Conservation (phyloP, 192 early-diverging fungal species). For the Entomortierella beljakovae region DNA sequence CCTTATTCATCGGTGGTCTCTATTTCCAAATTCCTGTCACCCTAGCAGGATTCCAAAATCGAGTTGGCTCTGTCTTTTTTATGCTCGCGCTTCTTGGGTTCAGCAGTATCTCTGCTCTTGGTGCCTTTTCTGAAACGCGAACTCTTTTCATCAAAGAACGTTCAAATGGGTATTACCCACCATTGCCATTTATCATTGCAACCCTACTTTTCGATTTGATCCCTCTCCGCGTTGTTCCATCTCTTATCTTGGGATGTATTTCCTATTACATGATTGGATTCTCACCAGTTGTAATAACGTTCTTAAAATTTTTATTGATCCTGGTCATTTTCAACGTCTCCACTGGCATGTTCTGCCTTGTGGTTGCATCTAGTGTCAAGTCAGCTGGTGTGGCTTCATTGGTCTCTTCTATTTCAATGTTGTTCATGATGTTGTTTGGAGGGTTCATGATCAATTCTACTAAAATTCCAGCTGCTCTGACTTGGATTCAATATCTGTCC, state of each 20-base stretch:
- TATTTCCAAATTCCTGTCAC: constrained; percentile 69
- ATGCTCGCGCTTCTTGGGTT: constrained; percentile 77
- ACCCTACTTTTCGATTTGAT: constrained; percentile 77
- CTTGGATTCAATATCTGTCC: constrained; percentile 78
- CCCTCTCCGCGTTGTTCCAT: constrained; percentile 74
- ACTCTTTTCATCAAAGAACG: constrained; percentile 62
- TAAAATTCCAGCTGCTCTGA: constrained; percentile 66
- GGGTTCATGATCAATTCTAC: constrained; percentile 80
- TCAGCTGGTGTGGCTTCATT: constrained; percentile 71
- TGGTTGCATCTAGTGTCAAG: constrained; percentile 65
- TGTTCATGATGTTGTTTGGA: constrained; percentile 85
- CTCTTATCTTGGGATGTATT: constrained; percentile 71
- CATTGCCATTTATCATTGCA: constrained; percentile 63
- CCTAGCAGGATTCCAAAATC: constrained; percentile 81
- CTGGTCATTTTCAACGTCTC: constrained; percentile 73
- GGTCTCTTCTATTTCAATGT: constrained; percentile 69
- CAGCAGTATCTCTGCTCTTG: constrained; percentile 72
- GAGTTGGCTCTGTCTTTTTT: constrained; percentile 77
- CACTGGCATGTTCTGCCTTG: constrained; percentile 71
- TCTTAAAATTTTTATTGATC: constrained; percentile 69
- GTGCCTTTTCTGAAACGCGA: constrained; percentile 60
- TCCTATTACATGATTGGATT: constrained; percentile 81
- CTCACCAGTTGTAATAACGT: constrained; percentile 56
- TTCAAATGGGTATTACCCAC: constrained; percentile 62
- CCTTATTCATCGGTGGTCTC: constrained; percentile 72